Conservation (phyloP, 2,329 filamentous ascomycete species). For the Trichoderma koningii region DNA sequence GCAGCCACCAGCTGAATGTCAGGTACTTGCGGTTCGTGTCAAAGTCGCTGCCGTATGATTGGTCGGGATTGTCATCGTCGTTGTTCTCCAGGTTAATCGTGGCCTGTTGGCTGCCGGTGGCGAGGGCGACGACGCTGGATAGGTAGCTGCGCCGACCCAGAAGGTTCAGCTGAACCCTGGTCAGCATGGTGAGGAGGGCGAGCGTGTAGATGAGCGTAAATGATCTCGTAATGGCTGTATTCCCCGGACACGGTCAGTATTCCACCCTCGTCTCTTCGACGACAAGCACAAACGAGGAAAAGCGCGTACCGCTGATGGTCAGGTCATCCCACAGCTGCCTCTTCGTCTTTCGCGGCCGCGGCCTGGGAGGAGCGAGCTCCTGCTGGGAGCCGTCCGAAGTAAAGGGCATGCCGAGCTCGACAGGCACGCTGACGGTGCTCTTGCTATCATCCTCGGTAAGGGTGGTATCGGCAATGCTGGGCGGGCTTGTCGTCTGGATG, state of each 20-base stretch:
- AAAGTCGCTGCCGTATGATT: conserved; percentile 87
- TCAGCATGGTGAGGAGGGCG: conserved; percentile 85
- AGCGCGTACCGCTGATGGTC: conserved; percentile 81
- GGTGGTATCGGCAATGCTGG: conserved; percentile 68
- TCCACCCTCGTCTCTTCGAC: not conserved
- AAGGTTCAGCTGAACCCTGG: conserved; percentile 93
- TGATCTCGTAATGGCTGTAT: conserved; percentile 78
- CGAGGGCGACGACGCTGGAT: conserved; percentile 89
- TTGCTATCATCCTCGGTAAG: conserved; percentile 79
- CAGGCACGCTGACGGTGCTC: conserved; percentile 74
- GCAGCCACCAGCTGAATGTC: conserved; percentile 96
- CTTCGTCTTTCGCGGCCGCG: conserved; percentile 70
- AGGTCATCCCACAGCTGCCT: conserved; percentile 96
- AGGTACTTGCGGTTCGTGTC: conserved; percentile 94
- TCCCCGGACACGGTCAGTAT: not conserved
- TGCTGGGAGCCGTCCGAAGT: conserved; percentile 44
- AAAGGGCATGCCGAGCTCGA: conserved; percentile 74
- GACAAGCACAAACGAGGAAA: not conserved
- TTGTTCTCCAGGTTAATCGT: conserved; percentile 91
- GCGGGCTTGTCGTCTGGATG: conserved; percentile 55
- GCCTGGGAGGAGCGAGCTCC: conserved; percentile 48
- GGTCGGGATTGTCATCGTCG: conserved; percentile 82
- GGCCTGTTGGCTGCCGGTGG: conserved; percentile 70
- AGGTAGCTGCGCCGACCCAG: conserved; percentile 94
- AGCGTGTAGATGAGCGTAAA: conserved; percentile 93